Base-by-base conservation (phyloP, 2,329 filamentous ascomycete genomes). In the Penicillium sp. region DNA sequence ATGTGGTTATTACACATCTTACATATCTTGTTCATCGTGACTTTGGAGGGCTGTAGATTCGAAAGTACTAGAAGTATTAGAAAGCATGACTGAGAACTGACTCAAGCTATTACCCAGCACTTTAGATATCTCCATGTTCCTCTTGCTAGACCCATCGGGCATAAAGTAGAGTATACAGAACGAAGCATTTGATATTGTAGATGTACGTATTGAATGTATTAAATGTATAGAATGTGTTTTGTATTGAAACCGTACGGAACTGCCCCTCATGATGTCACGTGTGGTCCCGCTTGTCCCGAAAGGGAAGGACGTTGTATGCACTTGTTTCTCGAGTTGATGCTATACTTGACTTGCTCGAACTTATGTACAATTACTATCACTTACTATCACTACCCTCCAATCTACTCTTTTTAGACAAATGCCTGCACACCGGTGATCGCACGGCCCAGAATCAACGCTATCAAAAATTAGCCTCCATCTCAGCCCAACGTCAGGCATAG, bases 361-460 rank as follows among this genome's bases (percentile, higher is more conserved):
- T 22, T 50, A 51, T 49, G 10, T 54, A 51, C 27, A n/a, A 5
- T 5, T n/a, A n/a, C 34, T n/a, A 5, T 36, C n/a, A n/a, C n/a
- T n/a, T n/a, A n/a, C n/a, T n/a, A 14, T 7, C n/a, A n/a, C 34
- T 36, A 8, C 24, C 5, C 32, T 34, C 7, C 14, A 24, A 11
- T n/a, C 21, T n/a, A n/a, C 29, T 36, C 48, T 46, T 29, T 52
- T 75, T 77, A 90, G 51, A 84, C 86, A 79, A 94, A 94, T 7
- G 90, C 90, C 74, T 94, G 91, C 22, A 93, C 77, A 21, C 90
- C 89, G 34, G 86, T 88, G 55, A 89, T 88, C 13, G 86, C 86
- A 58, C 86, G 79, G 52, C 87, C 86, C 47, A 89, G 68, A 66
- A 89, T 89, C 67, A 89, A 79, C 66, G 83, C 88, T 90, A 64